A percentile compares a stretch with the other conserved stretches of the same genome.
These are phyloP conservation scores for Phytophthora palmivora DNA, from an alignment of 352 stramenopile species.

Conservation along the genomic window DNA sequence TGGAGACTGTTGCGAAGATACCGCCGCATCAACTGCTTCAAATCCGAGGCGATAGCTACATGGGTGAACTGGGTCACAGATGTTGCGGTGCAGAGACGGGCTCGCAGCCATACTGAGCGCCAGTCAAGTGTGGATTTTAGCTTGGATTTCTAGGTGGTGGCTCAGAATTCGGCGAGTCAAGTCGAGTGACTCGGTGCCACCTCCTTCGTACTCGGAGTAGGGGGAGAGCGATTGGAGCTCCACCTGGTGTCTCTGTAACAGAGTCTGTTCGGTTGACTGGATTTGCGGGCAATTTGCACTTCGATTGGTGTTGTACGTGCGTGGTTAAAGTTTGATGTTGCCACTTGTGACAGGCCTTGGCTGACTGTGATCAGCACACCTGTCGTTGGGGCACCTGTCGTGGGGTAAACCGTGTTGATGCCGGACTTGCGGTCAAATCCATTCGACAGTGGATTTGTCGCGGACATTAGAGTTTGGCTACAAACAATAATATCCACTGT, in stretches of 20 bases:
- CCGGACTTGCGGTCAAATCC: neutral
- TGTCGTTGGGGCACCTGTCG: constrained; percentile 8
- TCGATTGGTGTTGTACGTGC: constrained; percentile 8
- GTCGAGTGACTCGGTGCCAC: constrained; percentile 12
- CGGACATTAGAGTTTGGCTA: neutral
- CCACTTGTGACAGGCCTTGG: neutral
- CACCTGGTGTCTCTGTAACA: constrained; percentile 9
- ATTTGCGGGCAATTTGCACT: constrained; percentile 13
- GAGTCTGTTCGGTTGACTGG: constrained; percentile 24
- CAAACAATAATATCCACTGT: too few species aligned
- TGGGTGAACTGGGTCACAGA: constrained; percentile 32
- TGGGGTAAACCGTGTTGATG: constrained; percentile 12
- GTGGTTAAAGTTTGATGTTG: constrained; percentile 2
- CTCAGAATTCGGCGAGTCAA: constrained; percentile 14
- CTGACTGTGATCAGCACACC: constrained; percentile 10
- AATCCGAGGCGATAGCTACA: constrained; percentile 35
- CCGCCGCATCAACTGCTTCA: constrained; percentile 19
- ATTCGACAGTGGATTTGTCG: constrained; percentile 10
- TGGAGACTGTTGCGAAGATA: constrained; percentile 28
- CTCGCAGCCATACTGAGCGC: constrained; percentile 4
- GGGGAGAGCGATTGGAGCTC: constrained; percentile 4
- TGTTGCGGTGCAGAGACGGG: constrained; percentile 14
- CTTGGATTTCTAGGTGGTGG: constrained; percentile 8
- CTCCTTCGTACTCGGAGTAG: constrained; percentile 1
- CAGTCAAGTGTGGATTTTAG: constrained; percentile 26